These are phyloP conservation scores for Gynandropsis gynandra DNA, from an alignment of 345 rosid species.

Conservation along the genomic window DNA sequence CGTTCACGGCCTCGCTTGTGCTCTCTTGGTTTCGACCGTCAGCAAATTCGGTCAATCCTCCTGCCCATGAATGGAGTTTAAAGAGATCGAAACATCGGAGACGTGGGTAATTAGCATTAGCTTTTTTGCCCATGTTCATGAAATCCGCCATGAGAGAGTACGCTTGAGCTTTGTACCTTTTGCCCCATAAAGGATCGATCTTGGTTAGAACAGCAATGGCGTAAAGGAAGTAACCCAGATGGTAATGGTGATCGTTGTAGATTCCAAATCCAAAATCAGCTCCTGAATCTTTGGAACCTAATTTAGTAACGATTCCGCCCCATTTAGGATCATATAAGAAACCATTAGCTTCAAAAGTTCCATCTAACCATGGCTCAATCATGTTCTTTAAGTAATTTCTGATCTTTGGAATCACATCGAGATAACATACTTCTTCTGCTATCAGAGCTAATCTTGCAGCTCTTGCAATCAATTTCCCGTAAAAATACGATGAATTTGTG, in stretches of 20 bases:
- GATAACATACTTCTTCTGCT: constrained; percentile 65
- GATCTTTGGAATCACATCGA: constrained; percentile 59
- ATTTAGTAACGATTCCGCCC: constrained; percentile 83
- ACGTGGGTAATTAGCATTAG: constrained; percentile 52
- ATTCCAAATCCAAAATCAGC: constrained; percentile 86
- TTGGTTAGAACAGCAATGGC: constrained; percentile 82
- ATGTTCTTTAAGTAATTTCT: constrained; percentile 59
- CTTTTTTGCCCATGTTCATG: constrained; percentile 53
- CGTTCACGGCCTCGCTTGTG: constrained; percentile 90
- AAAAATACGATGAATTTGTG: constrained; percentile 63
- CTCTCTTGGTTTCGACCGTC: constrained; percentile 93
- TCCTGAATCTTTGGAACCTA: constrained; percentile 52
- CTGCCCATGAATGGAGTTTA: constrained; percentile 95
- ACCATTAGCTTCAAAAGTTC: constrained; percentile 64
- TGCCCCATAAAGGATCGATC: constrained; percentile 81
- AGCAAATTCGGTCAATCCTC: constrained; percentile 75
- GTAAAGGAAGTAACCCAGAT: constrained; percentile 83
- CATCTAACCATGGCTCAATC: constrained; percentile 85
- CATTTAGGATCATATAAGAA: constrained; percentile 71
- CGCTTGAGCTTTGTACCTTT: constrained; percentile 69
- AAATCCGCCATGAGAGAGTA: constrained; percentile 78
- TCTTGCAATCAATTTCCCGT: constrained; percentile 74
- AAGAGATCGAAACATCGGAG: constrained; percentile 85
- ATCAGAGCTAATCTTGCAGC: constrained; percentile 87
- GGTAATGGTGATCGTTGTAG: constrained; percentile 78